phyloP scores from a whole-genome alignment of 1,139 yeast species.

The Kodamaea alishanica region DNA sequence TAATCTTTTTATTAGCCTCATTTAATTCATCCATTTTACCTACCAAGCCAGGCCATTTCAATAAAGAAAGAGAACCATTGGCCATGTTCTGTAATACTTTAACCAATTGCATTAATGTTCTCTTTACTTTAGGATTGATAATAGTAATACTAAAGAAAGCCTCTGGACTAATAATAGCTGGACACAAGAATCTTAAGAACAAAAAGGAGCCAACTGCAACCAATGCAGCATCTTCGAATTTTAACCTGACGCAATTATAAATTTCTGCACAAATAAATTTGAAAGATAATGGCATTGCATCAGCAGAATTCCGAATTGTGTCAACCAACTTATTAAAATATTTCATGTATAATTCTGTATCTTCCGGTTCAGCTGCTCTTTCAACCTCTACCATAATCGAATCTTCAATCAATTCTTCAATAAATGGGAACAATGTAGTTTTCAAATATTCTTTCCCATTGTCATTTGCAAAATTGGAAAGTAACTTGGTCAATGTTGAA shows the following conservation, averaged over 20 bases:
- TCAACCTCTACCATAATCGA: slow-evolving; percentile 68
- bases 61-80: slow-evolving; percentile 60
- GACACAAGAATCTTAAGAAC: slow-evolving; percentile 81
- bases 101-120: slow-evolving; percentile 78
- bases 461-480: slow-evolving; percentile 66
- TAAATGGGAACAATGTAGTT: slow-evolving; percentile 52
- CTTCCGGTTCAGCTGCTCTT: slow-evolving; percentile 39
- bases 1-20: slow-evolving; percentile 43
- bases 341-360: slow-evolving; percentile 51
- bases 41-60: slow-evolving; percentile 58
- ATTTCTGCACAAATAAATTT: slow-evolving; percentile 73
- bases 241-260: slow-evolving; percentile 55
- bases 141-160: slow-evolving; percentile 50
- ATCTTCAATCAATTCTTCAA: slow-evolving; percentile 46
- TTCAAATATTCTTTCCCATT: slow-evolving; percentile 61
- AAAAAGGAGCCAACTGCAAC: slow-evolving; percentile 86
- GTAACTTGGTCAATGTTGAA: slow-evolving; percentile 74
- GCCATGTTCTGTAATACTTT: slow-evolving; percentile 86
- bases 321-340: slow-evolving; percentile 60
- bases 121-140: slow-evolving; percentile 49
- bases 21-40: slow-evolving; percentile 40
- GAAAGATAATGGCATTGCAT: slow-evolving; percentile 66
- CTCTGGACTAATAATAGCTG: slow-evolving; percentile 90
- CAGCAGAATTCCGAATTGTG: slow-evolving; percentile 54
- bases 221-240: slow-evolving; percentile 64